These are phyloP conservation scores for Coemansia sp. DNA, from an alignment of 192 early-diverging fungal species.

Conservation along the genomic window DNA sequence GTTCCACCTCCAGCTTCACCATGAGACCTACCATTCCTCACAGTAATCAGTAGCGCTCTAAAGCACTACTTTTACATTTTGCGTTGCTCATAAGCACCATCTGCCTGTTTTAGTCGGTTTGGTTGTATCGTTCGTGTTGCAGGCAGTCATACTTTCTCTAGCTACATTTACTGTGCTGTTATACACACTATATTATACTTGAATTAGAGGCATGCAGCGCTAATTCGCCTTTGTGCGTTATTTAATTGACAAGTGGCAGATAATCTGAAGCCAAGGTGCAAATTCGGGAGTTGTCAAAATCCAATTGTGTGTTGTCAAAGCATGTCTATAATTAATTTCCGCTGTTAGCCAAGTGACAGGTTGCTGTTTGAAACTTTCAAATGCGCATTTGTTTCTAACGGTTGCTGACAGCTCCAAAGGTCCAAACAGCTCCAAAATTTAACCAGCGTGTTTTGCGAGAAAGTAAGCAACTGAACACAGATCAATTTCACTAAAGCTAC, in stretches of 20 bases:
- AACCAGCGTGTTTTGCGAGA: not conserved
- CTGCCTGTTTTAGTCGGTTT: not conserved
- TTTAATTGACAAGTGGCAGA: not conserved
- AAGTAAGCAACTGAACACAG: not conserved
- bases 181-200: not conserved
- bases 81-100: not conserved
- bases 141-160: not conserved
- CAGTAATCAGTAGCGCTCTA: not conserved
- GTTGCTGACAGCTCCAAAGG: not conserved
- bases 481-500: not conserved
- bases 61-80: not conserved
- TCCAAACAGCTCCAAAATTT: not conserved
- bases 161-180: not conserved
- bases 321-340: not conserved
- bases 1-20: conserved; percentile 41
- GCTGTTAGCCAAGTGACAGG: not conserved
- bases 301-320: not conserved
- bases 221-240: not conserved
- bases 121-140: not conserved
- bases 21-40: conserved; percentile 14
- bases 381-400: not conserved
- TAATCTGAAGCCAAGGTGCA: not conserved
- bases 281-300: not conserved
- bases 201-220: not conserved
- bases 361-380: not conserved